Base-by-base conservation (phyloP, 495 filamentous ascomycete species). In the Podospora tetraspora region DNA sequence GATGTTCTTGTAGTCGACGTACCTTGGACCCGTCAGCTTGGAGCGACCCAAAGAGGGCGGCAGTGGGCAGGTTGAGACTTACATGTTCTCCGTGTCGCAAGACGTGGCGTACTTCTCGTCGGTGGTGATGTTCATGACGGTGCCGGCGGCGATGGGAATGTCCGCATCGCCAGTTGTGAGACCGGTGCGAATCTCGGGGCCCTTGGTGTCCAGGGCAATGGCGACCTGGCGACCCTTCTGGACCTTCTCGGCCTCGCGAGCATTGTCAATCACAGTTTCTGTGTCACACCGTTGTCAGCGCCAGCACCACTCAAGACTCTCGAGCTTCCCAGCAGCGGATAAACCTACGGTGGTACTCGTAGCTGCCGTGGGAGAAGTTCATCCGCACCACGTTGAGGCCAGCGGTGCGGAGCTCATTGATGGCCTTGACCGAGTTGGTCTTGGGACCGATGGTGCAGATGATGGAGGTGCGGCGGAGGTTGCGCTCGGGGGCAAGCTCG, bases 1-100 rank as follows among this genome's bases (percentile, higher is more conserved):
- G 85, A 99, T 97, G 86, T 99, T 99, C 89, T 94, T 94, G 83
- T 99, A 99, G 84, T 99, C 95, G 74, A 99, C 91, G 73, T 93
- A 96, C 93, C 93, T 97, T 59, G 19, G 30, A 24, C 16, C 8
- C 13, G 69, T 76, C 58, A 78, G 75, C 59, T 52, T 12, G 12
- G 13, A 19, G 23, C 12, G 5, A 13, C 30, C 32, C 9, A 16
- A 19, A 62, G 1, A 16, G 5, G 10, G 63, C n/a, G 19, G 34
- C 1, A 0, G 30, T 8, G 29, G 25, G 29, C n/a, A 3, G 61
- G 23, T 13, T n/a, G 22, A 7, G 24, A 67, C 91, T 79, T 84
- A 99, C 96, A 99, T 97, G 83, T 97, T 94, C 81, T 92, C 85
- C 71, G 90, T 87, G 76, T 95, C 92, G 78, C 89, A 92, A 59